A percentile compares a stretch with the other conserved stretches of the same genome.
Conservation (phyloP, 1,284 basidiomycete genomes). For the Cutaneotrichosporon sp. region DNA sequence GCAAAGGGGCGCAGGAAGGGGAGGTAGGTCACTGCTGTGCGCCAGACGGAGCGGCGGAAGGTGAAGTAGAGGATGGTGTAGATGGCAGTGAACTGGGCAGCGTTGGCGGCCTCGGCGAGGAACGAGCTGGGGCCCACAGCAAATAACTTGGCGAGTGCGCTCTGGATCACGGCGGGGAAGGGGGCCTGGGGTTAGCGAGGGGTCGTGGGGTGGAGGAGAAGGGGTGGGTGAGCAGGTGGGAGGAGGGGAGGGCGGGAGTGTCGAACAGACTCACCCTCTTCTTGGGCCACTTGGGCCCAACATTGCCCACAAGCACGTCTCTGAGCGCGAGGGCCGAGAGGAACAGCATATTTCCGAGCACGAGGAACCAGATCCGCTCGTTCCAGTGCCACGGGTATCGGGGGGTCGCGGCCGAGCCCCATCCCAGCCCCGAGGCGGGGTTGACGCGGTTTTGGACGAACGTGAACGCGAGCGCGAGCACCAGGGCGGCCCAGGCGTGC, state of each 20-base stretch:
- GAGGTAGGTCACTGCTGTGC: constrained; percentile 21
- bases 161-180: too few relatives aligned
- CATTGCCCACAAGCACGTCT: constrained; percentile 30
- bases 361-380: constrained; percentile 48
- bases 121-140: too few relatives aligned
- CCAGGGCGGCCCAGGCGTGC: constrained; percentile 25
- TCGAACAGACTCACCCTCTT: constrained; percentile 11
- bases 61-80: constrained; percentile 25
- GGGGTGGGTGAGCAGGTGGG: too few relatives aligned
- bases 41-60: constrained; percentile 23
- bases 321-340: constrained; percentile 29
- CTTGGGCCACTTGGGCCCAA: constrained; percentile 38
- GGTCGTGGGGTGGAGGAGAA: too few relatives aligned
- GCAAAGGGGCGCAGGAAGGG: constrained; percentile 37
- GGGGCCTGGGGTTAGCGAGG: too few relatives aligned
- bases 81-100: too few relatives aligned
- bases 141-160: too few relatives aligned
- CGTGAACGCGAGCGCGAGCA: constrained; percentile 27
- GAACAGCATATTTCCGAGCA: constrained; percentile 33
- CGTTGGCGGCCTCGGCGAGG: too few relatives aligned
- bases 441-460: constrained; percentile 17
- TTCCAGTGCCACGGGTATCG: constrained; percentile 50
- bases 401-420: constrained; percentile 25
- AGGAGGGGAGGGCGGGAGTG: too few relatives aligned
- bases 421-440: constrained; percentile 24